Conservation (phyloP, 306 rosid genomes). For the Cicer chorassanicum region DNA sequence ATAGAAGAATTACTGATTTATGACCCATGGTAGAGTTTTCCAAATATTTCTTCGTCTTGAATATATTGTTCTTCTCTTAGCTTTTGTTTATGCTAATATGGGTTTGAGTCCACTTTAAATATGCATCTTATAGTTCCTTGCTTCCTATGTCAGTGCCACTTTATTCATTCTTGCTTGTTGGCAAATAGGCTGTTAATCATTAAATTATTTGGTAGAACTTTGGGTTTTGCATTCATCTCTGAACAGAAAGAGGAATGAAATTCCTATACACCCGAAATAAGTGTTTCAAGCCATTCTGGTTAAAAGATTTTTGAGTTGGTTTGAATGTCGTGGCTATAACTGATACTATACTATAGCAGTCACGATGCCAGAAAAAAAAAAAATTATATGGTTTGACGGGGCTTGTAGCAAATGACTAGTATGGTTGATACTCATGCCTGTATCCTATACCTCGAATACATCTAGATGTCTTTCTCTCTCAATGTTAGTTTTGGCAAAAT, state of each 20-base stretch:
- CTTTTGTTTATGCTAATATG: neutral
- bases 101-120: neutral
- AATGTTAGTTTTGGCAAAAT: conserved; percentile 18
- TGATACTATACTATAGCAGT: neutral
- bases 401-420: neutral
- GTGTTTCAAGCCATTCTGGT: neutral
- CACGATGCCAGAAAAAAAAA: neutral
- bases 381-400: neutral
- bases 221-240: neutral
- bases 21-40: neutral
- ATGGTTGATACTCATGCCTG: neutral
- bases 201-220: too few species aligned
- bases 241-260: neutral
- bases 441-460: conserved; percentile 2
- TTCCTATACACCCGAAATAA: neutral
- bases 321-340: neutral
- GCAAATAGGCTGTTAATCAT: neutral
- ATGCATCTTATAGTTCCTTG: neutral
- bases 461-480: neutral
- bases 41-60: neutral
- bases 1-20: neutral
- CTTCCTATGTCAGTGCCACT: neutral
- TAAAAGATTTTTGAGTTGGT: neutral
- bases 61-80: neutral
- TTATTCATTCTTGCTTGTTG: neutral